Conservation (phyloP, 192 early-diverging fungal genomes). For the Chytriomyces hyalinus region DNA sequence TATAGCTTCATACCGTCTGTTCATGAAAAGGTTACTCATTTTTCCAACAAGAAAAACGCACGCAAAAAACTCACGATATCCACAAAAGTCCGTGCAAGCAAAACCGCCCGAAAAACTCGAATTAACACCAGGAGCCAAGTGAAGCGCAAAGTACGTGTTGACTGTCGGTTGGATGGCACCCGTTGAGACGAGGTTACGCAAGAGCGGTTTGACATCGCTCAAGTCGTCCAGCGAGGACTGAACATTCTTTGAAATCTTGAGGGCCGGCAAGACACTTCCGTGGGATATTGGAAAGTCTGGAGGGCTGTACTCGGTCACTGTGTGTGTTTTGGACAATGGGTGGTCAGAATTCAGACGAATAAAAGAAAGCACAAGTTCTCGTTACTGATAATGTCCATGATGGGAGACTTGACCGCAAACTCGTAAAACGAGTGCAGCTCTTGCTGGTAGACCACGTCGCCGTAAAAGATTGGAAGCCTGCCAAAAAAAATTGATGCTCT, state of each 20-base stretch:
- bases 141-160: slow-evolving; percentile 43
- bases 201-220: too few relatives aligned
- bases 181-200: neutral
- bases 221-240: neutral
- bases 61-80: too few relatives aligned
- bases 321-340: neutral
- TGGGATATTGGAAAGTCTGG: neutral
- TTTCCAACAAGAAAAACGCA: too few relatives aligned
- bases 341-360: too few relatives aligned
- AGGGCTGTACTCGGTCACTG: neutral
- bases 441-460: slow-evolving; percentile 10
- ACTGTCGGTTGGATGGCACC: slow-evolving; percentile 24
- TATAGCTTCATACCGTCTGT: too few relatives aligned
- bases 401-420: neutral
- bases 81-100: too few relatives aligned
- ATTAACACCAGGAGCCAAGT: slow-evolving; percentile 20
- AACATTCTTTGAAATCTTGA: neutral
- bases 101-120: slow-evolving; percentile 6
- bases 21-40: too few relatives aligned
- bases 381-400: neutral
- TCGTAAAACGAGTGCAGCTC: neutral
- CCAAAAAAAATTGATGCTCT: too few relatives aligned
- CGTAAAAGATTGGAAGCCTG: slow-evolving; percentile 29
- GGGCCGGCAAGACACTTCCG: neutral
- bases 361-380: neutral